Evolutionary conservation across 176 grass and related monocot species (phyloP).

Genomic region (Zea mays): DNA sequence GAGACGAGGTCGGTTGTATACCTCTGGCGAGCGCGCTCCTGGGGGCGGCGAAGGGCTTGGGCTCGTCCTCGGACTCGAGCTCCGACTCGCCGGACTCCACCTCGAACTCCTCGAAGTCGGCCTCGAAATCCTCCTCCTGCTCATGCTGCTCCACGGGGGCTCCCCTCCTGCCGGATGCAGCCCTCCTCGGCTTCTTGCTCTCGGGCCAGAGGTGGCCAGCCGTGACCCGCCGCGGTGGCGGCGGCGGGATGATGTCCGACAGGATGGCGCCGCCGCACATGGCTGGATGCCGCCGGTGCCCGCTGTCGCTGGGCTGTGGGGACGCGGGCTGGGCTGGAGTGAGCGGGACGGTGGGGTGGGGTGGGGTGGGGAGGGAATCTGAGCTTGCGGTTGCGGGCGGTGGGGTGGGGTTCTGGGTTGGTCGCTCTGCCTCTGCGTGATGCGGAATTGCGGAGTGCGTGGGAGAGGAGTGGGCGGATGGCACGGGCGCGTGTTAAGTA

Average conservation of each 20-base stretch:
- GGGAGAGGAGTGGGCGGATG: not conserved
- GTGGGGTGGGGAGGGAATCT: not conserved
- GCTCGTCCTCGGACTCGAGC: constrained; percentile 51
- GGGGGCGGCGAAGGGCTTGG: constrained; percentile 26
- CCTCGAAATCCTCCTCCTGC: constrained; percentile 38
- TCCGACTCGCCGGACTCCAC: constrained; percentile 56
- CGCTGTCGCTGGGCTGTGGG: not conserved
- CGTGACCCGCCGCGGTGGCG: constrained; percentile 43
- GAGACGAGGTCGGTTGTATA: not conserved
- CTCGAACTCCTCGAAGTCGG: constrained; percentile 41
- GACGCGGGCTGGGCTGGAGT: not conserved
- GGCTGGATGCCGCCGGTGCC: constrained; percentile 11
- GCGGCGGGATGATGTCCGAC: constrained; percentile 48
- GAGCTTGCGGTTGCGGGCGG: not conserved
- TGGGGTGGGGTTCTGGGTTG: not conserved
- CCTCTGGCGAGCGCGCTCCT: constrained; percentile 33
- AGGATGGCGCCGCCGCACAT: constrained; percentile 93
- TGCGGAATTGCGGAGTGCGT: not conserved
- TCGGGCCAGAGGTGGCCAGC: constrained; percentile 55
- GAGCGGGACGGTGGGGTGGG: not conserved
- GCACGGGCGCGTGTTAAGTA: not conserved
- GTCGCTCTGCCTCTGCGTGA: not conserved
- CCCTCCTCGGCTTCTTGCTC: constrained; percentile 22
- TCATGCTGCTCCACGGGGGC: not conserved
- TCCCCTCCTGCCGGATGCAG: not conserved